Base-by-base conservation (phyloP, 129 eudicot species). In the Flaveria linearis region DNA sequence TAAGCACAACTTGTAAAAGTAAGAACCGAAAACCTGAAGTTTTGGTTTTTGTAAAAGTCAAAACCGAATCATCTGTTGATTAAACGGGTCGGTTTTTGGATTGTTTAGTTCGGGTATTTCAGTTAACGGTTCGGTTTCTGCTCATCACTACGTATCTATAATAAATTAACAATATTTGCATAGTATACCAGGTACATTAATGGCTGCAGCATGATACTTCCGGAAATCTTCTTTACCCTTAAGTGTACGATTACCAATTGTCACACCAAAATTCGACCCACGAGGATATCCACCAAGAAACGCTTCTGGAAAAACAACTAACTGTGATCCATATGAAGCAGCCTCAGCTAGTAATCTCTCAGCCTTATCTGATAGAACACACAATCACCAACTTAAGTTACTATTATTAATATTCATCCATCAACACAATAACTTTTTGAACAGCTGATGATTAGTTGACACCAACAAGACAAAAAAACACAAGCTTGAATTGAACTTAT, bases 251-350 rank as follows among this genome's bases (percentile, higher is more conserved):
- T 82, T 89, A 51, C 99, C 97, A 30, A 94, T 87, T 5, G 85
- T 73, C 18, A 91, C 96, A 68, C 99, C 99, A 78, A 94, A 94
- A 72, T 82, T 86, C n/a, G 96, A 94, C 41, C 97, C 99, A 30
- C 99, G 99, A 47, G 99, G 99, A 83, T 94, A 94, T 57, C 99
- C 99, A 71, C 99, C 99, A 30, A 94, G 72, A 73, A 94, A 94
- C 55, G 99, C 99, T 89, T 94, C 99, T 1, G 99, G 99, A 84
- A 94, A 94, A 51, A 94, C 97, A 69, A 94, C 99, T 55, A 94
- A 76, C 55, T 94, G 97, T 39, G 99, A 86, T 39, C 97, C 99
- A 68, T 68, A 91, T 14, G 97, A 94, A 57, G 90, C 97, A 47
- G 99, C 99, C 78, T 94, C 99, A 49, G 97, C 92, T 49, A 94